These are phyloP conservation scores for Berberis vulgaris DNA, from an alignment of 164 flowering plant species.

Conservation along the genomic window DNA sequence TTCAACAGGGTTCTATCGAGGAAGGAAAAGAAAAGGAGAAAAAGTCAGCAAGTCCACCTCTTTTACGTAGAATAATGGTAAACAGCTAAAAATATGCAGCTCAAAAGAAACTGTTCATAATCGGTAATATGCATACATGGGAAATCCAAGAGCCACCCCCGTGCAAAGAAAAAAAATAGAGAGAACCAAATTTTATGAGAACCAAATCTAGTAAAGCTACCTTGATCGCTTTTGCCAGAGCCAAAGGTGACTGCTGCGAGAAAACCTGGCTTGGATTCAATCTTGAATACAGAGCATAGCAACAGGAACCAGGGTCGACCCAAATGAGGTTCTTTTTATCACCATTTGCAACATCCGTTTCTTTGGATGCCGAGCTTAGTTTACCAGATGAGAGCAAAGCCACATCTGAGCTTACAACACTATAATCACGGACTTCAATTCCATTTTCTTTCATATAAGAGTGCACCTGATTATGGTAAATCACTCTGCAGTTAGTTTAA, in stretches of 20 bases:
- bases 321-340: constrained; percentile 39
- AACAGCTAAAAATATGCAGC: too few species aligned
- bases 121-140: neutral
- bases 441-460: constrained; percentile 49
- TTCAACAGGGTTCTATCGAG: too few species aligned
- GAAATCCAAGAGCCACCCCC: neutral
- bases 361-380: constrained; percentile 20
- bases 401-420: constrained; percentile 60
- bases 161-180: too few species aligned
- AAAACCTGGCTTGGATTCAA: constrained; percentile 54
- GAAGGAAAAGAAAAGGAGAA: too few species aligned
- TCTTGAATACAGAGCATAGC: constrained; percentile 80
- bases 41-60: too few species aligned
- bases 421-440: constrained; percentile 73
- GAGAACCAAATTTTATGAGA: too few species aligned
- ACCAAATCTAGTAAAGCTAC: constrained; percentile 21
- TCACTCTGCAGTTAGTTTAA: neutral
- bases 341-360: constrained; percentile 19
- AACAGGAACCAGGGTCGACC: constrained; percentile 79
- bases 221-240: constrained; percentile 93
- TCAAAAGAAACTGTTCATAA: neutral
- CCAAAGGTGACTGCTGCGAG: constrained; percentile 77
- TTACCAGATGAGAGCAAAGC: constrained; percentile 55
- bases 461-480: constrained; percentile 35
- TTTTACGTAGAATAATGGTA: too few species aligned